Base-by-base conservation (phyloP, 768 basidiomycete species). In the Coprinellus micaceus region DNA sequence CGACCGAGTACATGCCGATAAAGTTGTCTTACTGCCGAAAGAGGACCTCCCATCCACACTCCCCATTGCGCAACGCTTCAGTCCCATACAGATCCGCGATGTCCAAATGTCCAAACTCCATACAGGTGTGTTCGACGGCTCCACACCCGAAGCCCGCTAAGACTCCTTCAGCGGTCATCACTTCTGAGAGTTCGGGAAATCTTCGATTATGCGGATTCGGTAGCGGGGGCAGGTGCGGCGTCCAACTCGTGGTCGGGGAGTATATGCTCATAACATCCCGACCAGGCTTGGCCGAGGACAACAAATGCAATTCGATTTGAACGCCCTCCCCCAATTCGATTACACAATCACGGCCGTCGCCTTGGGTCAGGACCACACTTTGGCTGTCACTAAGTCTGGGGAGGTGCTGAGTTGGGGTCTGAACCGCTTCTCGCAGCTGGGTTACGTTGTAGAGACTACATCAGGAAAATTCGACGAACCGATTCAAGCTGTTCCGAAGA, bases 281-380 rank as follows among this genome's bases (percentile, higher is more conserved):
- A n/a, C n/a, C 61, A 91, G 91, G 17, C 78, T 94, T 15, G 94
- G 92, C 2, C 79, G 81, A 2, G 80, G 78, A 2, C 81, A 88
- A 39, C 89, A 94, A 63, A 93, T 88, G 13, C 91, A 94, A 67
- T 88, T 88, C 59, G 76, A 77, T 12, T 78, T 94, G 28, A 80
- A 80, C 40, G 82, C 86, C 0, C 68, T 91, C 15, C 65, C 79
- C 1, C 80, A 83, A 28, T 75, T 88, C 43, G 71, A 81, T 1
- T 75, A 84, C 37, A 73, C 74, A 0, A 79, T 94, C 28, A 71
- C 77, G 5, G 74, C 83, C 13, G 81, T 98, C 24, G 92, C 94
- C 0, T 76, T 94, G 6, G 95, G 92, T 11, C 96, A 96, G 68
- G 97, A 99, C 64, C 97, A 98, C 66, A 95, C 95, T 0, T 82